Conservation (phyloP, 2,329 filamentous ascomycete genomes). For the Neofusicoccum sp. region DNA sequence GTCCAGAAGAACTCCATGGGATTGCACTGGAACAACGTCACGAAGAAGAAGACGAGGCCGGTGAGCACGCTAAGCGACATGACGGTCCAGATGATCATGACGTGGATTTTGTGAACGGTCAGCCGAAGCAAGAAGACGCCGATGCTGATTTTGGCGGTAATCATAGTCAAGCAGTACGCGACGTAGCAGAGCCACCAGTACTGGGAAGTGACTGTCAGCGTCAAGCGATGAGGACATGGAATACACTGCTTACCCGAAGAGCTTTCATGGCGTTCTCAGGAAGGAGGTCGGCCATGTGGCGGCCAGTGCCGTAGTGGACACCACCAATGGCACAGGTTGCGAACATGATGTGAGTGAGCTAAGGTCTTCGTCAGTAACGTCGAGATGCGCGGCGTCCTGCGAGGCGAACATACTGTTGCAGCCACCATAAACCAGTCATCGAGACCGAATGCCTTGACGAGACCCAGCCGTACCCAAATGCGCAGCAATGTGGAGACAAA, state of each 20-base stretch:
- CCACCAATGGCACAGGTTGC: slow-evolving; percentile 17
- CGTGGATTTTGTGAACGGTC: slow-evolving; percentile 12
- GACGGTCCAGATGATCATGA: slow-evolving; percentile 41
- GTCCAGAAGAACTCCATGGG: slow-evolving; percentile 56
- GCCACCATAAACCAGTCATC: slow-evolving; percentile 41
- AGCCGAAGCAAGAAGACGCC: slow-evolving; percentile 11
- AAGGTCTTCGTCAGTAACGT: slow-evolving; percentile 29
- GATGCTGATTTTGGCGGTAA: slow-evolving; percentile 15
- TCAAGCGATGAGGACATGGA: not conserved
- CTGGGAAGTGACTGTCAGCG: not conserved
- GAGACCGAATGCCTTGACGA: slow-evolving; percentile 40
- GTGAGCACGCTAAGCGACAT: slow-evolving; percentile 41
- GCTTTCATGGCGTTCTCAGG: slow-evolving; percentile 29
- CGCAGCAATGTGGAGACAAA: slow-evolving; percentile 25
- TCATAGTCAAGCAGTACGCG: slow-evolving; percentile 21
- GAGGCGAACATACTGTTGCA: not conserved
- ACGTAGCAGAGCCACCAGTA: slow-evolving; percentile 23
- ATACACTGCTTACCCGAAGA: slow-evolving; percentile 23
- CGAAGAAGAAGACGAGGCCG: slow-evolving; percentile 48
- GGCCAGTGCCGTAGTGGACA: slow-evolving; percentile 21
- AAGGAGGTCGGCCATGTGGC: slow-evolving; percentile 28
- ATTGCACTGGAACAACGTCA: slow-evolving; percentile 54
- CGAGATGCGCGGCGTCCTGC: not conserved
- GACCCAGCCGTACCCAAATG: slow-evolving; percentile 34
- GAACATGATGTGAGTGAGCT: slow-evolving; percentile 14